Evolutionary conservation across 2,329 filamentous ascomycete species (phyloP).

Genomic region (Emergomyces pasteurianus): DNA sequence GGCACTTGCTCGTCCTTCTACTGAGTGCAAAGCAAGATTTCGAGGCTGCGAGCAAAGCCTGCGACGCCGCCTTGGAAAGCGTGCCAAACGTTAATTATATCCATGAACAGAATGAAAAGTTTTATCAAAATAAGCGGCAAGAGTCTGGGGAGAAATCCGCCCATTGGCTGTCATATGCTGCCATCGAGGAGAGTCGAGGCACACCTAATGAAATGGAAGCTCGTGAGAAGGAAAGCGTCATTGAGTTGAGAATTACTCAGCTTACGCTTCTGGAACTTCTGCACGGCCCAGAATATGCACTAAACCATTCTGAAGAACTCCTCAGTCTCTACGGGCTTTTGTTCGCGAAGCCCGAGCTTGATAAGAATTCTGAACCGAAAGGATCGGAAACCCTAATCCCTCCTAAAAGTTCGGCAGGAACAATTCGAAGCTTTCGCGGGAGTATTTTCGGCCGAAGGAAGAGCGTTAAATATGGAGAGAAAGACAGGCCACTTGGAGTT

Average conservation of each 20-base stretch:
- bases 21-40: constrained; percentile 81
- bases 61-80: constrained; percentile 83
- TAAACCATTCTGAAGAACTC: constrained; percentile 79
- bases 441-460: constrained; percentile 64
- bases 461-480: constrained; percentile 34
- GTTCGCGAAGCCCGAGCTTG: constrained; percentile 52
- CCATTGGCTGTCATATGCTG: constrained; percentile 1
- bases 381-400: constrained; percentile 36
- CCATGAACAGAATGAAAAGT: constrained; percentile 50
- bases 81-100: constrained; percentile 61
- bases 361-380: constrained; percentile 13
- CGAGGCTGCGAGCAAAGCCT: constrained; percentile 64
- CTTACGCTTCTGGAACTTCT: constrained; percentile 69
- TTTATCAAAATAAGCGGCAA: constrained; percentile 18
- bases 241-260: constrained; percentile 96
- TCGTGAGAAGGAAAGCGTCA: constrained; percentile 69
- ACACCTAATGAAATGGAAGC: constrained; percentile 70
- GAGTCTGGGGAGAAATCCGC: constrained; percentile 12
- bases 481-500: constrained; percentile 31
- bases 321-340: constrained; percentile 69
- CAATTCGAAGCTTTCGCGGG: constrained; percentile 55
- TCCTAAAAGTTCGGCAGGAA: constrained; percentile 60
- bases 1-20: constrained; percentile 81
- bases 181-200: constrained; percentile 26
- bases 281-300: constrained; percentile 72